phyloP scores from a whole-genome alignment of 257 asterid genomes.

The Henckelia pumila region DNA sequence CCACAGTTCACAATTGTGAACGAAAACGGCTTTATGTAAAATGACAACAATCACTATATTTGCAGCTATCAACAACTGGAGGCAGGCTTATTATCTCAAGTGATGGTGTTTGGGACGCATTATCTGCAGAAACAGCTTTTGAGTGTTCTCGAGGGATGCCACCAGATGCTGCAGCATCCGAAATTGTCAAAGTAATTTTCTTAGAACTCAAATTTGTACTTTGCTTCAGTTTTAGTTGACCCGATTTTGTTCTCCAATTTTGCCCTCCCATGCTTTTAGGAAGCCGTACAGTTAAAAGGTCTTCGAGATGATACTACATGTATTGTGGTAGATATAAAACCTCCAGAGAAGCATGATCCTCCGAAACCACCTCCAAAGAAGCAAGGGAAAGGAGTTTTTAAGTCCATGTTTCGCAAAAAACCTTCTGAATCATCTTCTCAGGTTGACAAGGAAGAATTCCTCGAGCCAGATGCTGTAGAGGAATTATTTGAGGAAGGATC shows the following conservation, averaged over 20 bases:
- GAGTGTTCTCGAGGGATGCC: slow-evolving; percentile 91
- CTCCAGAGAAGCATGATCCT: slow-evolving; percentile 60
- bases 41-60: slow-evolving; percentile 20
- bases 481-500: slow-evolving; percentile 96
- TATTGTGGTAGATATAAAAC: slow-evolving; percentile 81
- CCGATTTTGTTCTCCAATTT: slow-evolving; percentile 20
- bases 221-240: not conserved
- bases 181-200: slow-evolving; percentile 70
- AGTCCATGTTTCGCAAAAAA: slow-evolving; percentile 79
- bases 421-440: slow-evolving; percentile 58
- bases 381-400: slow-evolving; percentile 74
- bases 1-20: not conserved
- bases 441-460: slow-evolving; percentile 48
- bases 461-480: slow-evolving; percentile 70
- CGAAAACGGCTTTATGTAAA: slow-evolving; percentile 4
- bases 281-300: slow-evolving; percentile 78
- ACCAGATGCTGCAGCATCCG: slow-evolving; percentile 86
- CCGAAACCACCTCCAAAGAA: slow-evolving; percentile 63
- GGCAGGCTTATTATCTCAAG: slow-evolving; percentile 92
- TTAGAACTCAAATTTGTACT: not conserved
- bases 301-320: slow-evolving; percentile 98
- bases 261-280: slow-evolving; percentile 44
- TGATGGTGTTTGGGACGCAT: slow-evolving; percentile 98
- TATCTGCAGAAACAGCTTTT: slow-evolving; percentile 80
- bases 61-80: slow-evolving; percentile 87